Conservation (phyloP, 2,329 filamentous ascomycete genomes). For the Tolypocladium capitatum region DNA sequence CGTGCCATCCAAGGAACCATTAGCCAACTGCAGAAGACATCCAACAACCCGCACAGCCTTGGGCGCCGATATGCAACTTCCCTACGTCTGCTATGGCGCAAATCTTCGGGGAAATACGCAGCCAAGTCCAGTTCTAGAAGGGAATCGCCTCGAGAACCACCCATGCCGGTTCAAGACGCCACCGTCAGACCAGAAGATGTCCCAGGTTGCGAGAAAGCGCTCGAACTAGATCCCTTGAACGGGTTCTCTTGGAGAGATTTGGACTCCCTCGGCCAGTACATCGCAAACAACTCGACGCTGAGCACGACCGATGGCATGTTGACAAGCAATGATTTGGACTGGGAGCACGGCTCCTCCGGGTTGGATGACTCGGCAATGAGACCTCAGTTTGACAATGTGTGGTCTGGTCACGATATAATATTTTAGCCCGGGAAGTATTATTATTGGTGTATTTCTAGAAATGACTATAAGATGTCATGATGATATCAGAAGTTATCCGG, state of each 20-base stretch:
- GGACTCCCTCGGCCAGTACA: slow-evolving; percentile 44
- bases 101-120: slow-evolving; percentile 9
- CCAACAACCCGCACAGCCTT: slow-evolving; percentile 43
- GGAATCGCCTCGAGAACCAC: slow-evolving; percentile 9
- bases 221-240: slow-evolving; percentile 31
- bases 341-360: slow-evolving; percentile 10
- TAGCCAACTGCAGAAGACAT: slow-evolving; percentile 44
- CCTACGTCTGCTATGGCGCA: slow-evolving; percentile 46
- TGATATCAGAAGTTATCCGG: not conserved
- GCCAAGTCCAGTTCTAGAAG: slow-evolving; percentile 1
- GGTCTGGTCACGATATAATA: slow-evolving; percentile 10
- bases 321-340: slow-evolving; percentile 12
- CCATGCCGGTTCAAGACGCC: slow-evolving; percentile 7
- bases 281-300: slow-evolving; percentile 13
- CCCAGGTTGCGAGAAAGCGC: slow-evolving; percentile 12
- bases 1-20: slow-evolving; percentile 45
- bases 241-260: slow-evolving; percentile 51
- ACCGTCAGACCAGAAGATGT: slow-evolving; percentile 12
- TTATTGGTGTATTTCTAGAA: not conserved
- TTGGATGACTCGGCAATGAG: slow-evolving; percentile 8
- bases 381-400: slow-evolving; percentile 8
- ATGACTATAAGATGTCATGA: not conserved
- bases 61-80: slow-evolving; percentile 48
- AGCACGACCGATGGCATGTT: slow-evolving; percentile 12
- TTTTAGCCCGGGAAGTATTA: slow-evolving; percentile 1